Percentiles rank a stretch among this genome's conserved stretches.
phyloP scores from a whole-genome alignment of 2,329 filamentous ascomycete genomes.

The Diaporthe ampelina region DNA sequence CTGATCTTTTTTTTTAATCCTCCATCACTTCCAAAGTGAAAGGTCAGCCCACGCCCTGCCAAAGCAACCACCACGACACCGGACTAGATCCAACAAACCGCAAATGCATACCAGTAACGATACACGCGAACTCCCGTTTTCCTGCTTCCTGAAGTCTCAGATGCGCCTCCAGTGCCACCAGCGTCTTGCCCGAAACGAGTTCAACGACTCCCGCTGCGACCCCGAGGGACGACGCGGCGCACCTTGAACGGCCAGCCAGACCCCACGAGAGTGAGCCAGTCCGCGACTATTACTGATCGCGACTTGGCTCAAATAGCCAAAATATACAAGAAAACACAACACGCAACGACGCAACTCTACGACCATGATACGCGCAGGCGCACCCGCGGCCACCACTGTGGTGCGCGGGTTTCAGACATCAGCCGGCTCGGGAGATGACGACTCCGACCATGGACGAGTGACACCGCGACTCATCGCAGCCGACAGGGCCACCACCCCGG shows the following conservation, averaged over 20 bases:
- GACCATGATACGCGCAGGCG: conserved; percentile 62
- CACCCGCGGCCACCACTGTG: conserved; percentile 63
- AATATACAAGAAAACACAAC: neutral
- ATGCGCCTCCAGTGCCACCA: conserved; percentile 68
- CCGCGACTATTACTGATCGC: conserved; percentile 12
- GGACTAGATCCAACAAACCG: conserved; percentile 44
- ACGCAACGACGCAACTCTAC: conserved; percentile 12
- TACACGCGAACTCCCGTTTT: conserved; percentile 55
- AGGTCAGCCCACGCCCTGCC: conserved; percentile 38
- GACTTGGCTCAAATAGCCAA: neutral
- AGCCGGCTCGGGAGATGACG: conserved; percentile 69
- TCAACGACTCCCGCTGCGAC: conserved; percentile 68
- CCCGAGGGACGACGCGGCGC: conserved; percentile 71
- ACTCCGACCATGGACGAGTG: conserved; percentile 62
- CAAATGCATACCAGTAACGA: conserved; percentile 71
- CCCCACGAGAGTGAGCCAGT: neutral
- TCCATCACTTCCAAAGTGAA: conserved; percentile 37
- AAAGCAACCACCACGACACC: conserved; percentile 39
- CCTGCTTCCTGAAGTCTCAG: conserved; percentile 68
- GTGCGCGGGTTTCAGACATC: conserved; percentile 71
- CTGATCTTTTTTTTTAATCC: conserved; percentile 20
- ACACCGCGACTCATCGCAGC: conserved; percentile 43
- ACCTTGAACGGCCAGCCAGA: conserved; percentile 54
- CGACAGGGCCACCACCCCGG: conserved; percentile 50
- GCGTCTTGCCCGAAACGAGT: conserved; percentile 62